These are phyloP conservation scores for Cylindrotheca fusiformis DNA, from an alignment of 108 stramenopile genomes.

Conservation along the genomic window DNA sequence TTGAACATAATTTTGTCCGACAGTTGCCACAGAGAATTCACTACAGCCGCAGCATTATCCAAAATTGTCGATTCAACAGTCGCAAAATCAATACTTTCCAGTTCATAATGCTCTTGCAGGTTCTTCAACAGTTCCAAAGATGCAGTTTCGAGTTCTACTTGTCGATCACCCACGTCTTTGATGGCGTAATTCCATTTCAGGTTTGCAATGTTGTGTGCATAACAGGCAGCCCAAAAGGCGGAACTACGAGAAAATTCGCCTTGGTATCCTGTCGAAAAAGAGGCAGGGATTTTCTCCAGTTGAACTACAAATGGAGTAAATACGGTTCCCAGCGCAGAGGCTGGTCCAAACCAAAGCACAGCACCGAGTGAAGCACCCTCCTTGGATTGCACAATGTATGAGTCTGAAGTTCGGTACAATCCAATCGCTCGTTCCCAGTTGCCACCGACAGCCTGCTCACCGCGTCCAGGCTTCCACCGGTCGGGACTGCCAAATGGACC, in stretches of 20 bases:
- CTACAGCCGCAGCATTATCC: slow-evolving; percentile 26
- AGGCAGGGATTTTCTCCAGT: slow-evolving; percentile 34
- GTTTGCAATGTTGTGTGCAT: slow-evolving; percentile 41
- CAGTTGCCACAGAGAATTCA: slow-evolving; percentile 25
- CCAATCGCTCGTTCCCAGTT: slow-evolving; percentile 64
- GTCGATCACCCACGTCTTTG: slow-evolving; percentile 25
- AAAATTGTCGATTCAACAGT: slow-evolving; percentile 11
- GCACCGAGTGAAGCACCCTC: slow-evolving; percentile 10
- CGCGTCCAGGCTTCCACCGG: slow-evolving; percentile 43
- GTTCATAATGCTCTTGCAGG: background rate
- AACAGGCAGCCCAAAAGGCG: slow-evolving; percentile 51
- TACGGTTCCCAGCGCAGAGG: slow-evolving; percentile 32
- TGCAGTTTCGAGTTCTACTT: slow-evolving; percentile 28
- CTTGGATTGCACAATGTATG: slow-evolving; percentile 45
- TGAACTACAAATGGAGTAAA: slow-evolving; percentile 44
- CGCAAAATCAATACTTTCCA: background rate
- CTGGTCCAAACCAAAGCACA: slow-evolving; percentile 51
- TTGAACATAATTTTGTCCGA: slow-evolving; percentile 48
- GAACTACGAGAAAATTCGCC: slow-evolving; percentile 20
- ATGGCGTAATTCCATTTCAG: slow-evolving; percentile 49
- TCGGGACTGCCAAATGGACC: slow-evolving; percentile 47
- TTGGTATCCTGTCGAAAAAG: slow-evolving; percentile 44
- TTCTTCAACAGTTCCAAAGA: slow-evolving; percentile 18
- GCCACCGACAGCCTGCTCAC: slow-evolving; percentile 25
- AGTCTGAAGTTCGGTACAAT: slow-evolving; percentile 51